These are phyloP conservation scores for Candolleomyces aberdarensis DNA, from an alignment of 768 basidiomycete genomes.

Conservation along the genomic window DNA sequence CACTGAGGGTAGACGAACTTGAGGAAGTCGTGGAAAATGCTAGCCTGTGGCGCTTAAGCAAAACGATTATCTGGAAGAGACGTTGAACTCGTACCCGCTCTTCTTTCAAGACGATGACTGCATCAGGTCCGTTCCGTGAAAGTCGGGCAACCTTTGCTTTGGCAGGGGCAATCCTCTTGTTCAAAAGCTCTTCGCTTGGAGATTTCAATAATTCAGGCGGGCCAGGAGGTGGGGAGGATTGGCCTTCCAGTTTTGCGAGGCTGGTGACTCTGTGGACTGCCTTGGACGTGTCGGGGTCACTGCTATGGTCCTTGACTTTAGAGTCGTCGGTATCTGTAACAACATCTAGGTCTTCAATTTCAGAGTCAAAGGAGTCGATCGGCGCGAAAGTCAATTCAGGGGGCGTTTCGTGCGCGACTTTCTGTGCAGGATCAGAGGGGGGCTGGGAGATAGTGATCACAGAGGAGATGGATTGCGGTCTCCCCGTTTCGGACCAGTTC, in stretches of 20 bases:
- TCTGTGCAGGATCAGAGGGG: conserved; percentile 53
- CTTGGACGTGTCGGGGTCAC: conserved; percentile 29
- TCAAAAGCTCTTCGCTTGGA: conserved; percentile 9
- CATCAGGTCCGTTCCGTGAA: conserved; percentile 59
- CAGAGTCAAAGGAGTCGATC: conserved; percentile 47
- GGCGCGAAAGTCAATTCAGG: conserved; percentile 62
- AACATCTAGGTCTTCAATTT: conserved; percentile 44
- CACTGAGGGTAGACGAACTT: conserved; percentile 94
- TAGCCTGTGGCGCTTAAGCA: conserved; percentile 44
- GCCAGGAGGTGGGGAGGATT: conserved; percentile 4
- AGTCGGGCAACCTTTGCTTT: conserved; percentile 37
- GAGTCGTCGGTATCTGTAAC: conserved; percentile 33
- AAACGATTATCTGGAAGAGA: not conserved
- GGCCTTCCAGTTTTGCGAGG: conserved; percentile 60
- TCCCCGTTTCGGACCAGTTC: conserved; percentile 85
- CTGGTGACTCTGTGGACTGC: conserved; percentile 45
- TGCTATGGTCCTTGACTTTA: conserved; percentile 42
- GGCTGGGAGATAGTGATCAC: conserved; percentile 83
- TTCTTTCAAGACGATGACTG: conserved; percentile 86
- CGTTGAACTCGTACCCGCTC: conserved; percentile 57
- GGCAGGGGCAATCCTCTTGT: conserved; percentile 24
- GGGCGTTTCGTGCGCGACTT: conserved; percentile 34
- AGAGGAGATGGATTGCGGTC: conserved; percentile 76
- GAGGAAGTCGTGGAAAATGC: conserved; percentile 89
- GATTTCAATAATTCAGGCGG: not conserved